Base-by-base conservation (phyloP, 176 grass and related monocot species). In the Paspalum notatum region DNA sequence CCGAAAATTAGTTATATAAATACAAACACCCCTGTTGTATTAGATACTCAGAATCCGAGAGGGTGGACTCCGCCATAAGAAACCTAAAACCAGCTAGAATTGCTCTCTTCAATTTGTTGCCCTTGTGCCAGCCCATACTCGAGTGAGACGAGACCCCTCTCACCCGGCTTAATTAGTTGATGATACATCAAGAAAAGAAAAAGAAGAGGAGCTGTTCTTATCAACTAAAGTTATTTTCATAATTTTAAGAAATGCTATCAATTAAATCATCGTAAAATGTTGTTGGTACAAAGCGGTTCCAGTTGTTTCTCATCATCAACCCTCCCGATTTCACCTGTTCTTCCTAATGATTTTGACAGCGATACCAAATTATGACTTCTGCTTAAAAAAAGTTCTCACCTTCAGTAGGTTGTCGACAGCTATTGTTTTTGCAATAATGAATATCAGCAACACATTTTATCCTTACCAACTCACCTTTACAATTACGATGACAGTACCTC, bases 391-490 rank as follows among this genome's bases (percentile, higher is more conserved):
- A 62, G 47, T 69, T 12, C 1, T 40, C 12, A 39, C 25, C 27
- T 47, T 47, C 7, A 4, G 51, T 75, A 75, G 38, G 48, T 46
- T 14, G 66, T 65, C 72, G 41, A 76, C 72, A 27, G 20, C 62
- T 59, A n/a, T 20, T 4, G 21, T 20, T 41, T 3, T 51, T 71
- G 46, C 54, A 51, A 62, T 64, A 8, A 79, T 66, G 48, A 64
- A 63, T 7, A 22, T 21, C 48, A 67, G n/a, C n/a, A n/a, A n/a
- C n/a, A 18, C 38, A 44, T 66, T 75, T 63, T 25, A 83, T 38
- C 48, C 75, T 54, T 55, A 72, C 45, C 75, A 72, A 8, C 57
- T 39, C 8, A 53, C n/a, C 85, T 80, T 81, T 87, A 62, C 6
- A 68, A 45, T 32, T 71, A 81, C 14, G 71, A 68, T 16, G 85